A percentile compares a stretch with the other conserved stretches of the same genome.
These are phyloP conservation scores for Chytriomyces sp. DNA, from an alignment of 192 early-diverging fungal genomes.

Conservation along the genomic window DNA sequence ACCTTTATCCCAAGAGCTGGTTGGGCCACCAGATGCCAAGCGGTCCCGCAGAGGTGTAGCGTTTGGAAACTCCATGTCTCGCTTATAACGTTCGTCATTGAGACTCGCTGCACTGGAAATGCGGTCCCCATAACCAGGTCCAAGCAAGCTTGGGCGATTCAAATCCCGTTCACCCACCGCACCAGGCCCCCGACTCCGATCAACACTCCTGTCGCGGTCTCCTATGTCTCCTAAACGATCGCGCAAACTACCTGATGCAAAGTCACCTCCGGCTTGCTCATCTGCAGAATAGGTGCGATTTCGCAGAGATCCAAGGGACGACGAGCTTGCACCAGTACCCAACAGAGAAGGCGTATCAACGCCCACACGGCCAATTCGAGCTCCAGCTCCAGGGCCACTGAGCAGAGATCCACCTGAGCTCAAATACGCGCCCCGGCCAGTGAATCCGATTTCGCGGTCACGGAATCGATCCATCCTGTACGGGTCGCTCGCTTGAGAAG, in stretches of 20 bases:
- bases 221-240: not conserved
- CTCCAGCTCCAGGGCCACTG: not conserved
- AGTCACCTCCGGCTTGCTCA: not conserved
- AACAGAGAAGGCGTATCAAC: not conserved
- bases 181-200: not conserved
- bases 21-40: not conserved
- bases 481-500: no score
- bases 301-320: not conserved
- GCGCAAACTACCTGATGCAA: no score
- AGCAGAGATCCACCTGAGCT: not conserved
- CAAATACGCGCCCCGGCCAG: slow-evolving; percentile 10
- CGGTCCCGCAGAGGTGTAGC: not conserved
- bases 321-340: not conserved
- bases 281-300: not conserved
- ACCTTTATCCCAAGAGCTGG: not conserved
- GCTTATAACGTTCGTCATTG: no score
- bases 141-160: not conserved
- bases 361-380: not conserved
- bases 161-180: not conserved
- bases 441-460: slow-evolving; percentile 6
- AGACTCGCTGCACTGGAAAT: no score
- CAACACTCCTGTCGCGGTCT: not conserved
- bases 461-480: slow-evolving; percentile 14
- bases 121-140: not conserved
- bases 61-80: no score